Percentiles rank a stretch among this genome's conserved stretches.
phyloP scores from a whole-genome alignment of 1,284 basidiomycete species.

The Pseudozyma sp. region DNA sequence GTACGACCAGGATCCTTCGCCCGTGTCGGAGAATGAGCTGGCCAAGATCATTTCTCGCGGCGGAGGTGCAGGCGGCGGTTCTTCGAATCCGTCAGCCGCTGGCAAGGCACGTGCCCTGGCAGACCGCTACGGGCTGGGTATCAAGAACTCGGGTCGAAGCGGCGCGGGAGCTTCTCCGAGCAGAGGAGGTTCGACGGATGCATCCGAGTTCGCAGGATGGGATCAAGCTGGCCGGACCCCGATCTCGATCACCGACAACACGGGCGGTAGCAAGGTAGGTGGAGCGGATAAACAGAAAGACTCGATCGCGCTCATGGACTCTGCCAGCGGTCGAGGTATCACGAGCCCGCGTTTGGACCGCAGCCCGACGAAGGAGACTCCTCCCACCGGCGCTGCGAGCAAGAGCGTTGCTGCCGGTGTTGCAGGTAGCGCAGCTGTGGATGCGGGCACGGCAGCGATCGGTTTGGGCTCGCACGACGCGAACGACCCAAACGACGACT shows the following conservation, averaged over 20 bases:
- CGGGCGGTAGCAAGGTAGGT: neutral
- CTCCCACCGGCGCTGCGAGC: neutral
- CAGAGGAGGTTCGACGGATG: neutral
- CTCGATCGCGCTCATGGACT: slow-evolving; percentile 47
- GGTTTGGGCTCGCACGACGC: slow-evolving; percentile 14
- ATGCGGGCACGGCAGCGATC: slow-evolving; percentile 7
- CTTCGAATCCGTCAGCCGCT: slow-evolving; percentile 1
- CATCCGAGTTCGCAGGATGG: slow-evolving; percentile 40
- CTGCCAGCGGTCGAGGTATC: slow-evolving; percentile 40
- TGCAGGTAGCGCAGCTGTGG: slow-evolving; percentile 5
- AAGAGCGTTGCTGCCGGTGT: slow-evolving; percentile 9
- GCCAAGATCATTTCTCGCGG: slow-evolving; percentile 57
- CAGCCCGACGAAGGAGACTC: slow-evolving; percentile 19
- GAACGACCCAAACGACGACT: slow-evolving; percentile 40
- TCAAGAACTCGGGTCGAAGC: slow-evolving; percentile 23
- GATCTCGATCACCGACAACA: slow-evolving; percentile 48
- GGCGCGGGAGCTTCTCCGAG: slow-evolving; percentile 5
- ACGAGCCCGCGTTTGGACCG: slow-evolving; percentile 27
- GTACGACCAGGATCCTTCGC: slow-evolving; percentile 55
- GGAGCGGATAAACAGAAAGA: slow-evolving; percentile 17
- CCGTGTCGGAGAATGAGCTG: slow-evolving; percentile 60
- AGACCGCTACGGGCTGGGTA: slow-evolving; percentile 41
- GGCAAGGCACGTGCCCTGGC: slow-evolving; percentile 36
- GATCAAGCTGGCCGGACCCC: slow-evolving; percentile 53
- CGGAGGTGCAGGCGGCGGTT: slow-evolving; percentile 1